phyloP scores from a whole-genome alignment of 129 eudicot genomes.

The Escallonia herrerae region DNA sequence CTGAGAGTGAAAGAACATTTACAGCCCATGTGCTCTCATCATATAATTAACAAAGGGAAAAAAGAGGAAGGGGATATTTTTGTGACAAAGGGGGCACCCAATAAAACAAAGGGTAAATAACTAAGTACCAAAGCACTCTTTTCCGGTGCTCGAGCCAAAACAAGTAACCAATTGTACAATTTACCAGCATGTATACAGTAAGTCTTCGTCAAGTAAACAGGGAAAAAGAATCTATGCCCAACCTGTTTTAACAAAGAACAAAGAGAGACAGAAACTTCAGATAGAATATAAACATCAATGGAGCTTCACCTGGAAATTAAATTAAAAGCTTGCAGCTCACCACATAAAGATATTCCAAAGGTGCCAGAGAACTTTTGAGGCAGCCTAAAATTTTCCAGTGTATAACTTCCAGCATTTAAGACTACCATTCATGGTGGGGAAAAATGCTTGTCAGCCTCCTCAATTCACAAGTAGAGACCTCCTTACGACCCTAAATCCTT shows the following conservation, averaged over 20 bases:
- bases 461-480: slow-evolving; percentile 10
- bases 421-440: neutral
- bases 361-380: slow-evolving; percentile 8
- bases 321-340: slow-evolving; percentile 8
- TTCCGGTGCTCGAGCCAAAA: neutral
- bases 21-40: slow-evolving; percentile 7
- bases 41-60: neutral
- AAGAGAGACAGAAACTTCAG: slow-evolving; percentile 1
- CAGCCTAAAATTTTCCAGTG: neutral
- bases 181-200: neutral
- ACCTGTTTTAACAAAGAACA: slow-evolving; percentile 15
- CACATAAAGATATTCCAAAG: slow-evolving; percentile 6
- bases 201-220: slow-evolving; percentile 3
- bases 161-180: slow-evolving; percentile 5
- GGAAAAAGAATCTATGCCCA: slow-evolving; percentile 14
- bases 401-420: neutral
- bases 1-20: neutral
- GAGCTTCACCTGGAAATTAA: too few relatives aligned
- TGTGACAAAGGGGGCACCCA: neutral
- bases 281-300: too few relatives aligned
- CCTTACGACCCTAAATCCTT: slow-evolving; percentile 2
- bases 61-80: neutral
- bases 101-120: too few relatives aligned
- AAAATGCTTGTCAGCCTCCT: slow-evolving; percentile 17
- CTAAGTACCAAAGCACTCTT: too few relatives aligned